Evolutionary conservation across 2,329 filamentous ascomycete genomes (phyloP), one percentile per base, ranked within the genome.

Genomic region (Aureobasidium vineae): DNA sequence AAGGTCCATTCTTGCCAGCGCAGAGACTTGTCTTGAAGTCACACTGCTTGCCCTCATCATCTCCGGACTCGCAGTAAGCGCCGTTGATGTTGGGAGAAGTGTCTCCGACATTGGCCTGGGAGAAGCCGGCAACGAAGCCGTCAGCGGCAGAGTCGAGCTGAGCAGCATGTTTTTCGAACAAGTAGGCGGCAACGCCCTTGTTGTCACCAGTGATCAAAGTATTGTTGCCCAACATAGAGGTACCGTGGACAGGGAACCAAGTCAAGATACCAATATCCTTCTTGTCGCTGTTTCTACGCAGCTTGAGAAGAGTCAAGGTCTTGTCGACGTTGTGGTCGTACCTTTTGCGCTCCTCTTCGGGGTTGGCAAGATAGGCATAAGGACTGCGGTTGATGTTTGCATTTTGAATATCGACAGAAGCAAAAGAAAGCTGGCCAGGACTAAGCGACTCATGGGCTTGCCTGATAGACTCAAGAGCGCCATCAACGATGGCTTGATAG

Each of bases 161-260:
- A n/a, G 38, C 38, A 15, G 68, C 68, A 61, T 85, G 87, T 70
- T 89, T 85, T 75, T 98, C 94, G 63, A 97, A 88, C 15, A 97
- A 80, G 74, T 89, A 90, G 0, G 93, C 90, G 2, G 94, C 93
- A 7, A 97, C 91, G 15, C 94, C 94, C 79, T 98, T 98, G 80
- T 98, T 98, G 77, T 98, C 94, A n/a, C 91, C 94, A 2, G 92
- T 88, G 60, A 95, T 86, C 16, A 97, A 83, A 0, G 92, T 97
- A 78, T 97, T 97, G 79, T 97, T 97, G 65, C 90, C 90, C 28
- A 93, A 86, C 77, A 97, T 86, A 0, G 92, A 96, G 0, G 94
- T 98, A 54, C 93, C 93, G 75, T 98, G 94, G 0, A 93, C 90
- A 2, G 94, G 87, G 75, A 94, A 97, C 91, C 93, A 98, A 19